Evolutionary conservation across 2,329 filamentous ascomycete genomes (phyloP), one percentile per base, ranked within the genome.

Genomic region (Aspergillus aculeatus): DNA sequence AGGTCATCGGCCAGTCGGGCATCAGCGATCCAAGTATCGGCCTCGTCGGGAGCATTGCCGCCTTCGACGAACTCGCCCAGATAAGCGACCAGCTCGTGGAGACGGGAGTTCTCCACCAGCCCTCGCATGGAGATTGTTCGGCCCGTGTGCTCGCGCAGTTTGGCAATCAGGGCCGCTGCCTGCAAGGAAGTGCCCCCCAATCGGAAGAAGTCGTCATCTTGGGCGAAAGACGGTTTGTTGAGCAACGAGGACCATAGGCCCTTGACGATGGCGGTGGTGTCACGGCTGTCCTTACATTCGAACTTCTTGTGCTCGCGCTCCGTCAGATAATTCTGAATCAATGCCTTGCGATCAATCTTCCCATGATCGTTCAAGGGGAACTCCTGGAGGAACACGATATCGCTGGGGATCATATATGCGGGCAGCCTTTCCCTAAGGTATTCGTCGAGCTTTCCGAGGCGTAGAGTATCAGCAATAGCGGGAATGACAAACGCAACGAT

Each of bases 331-430:
- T 47, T 16, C n/a, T 52, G 51, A 6, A 35, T 48, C 14, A 76
- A 70, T 2, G 38, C 53, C 24, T 51, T 50, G 12, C 53, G 56
- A 24, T 64, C 61, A 2, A 91, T 83, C 74, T 92, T 92, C 65
- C 88, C 87, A 64, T 89, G 89, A 10, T 87, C 86, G 69, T 89
- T 91, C 11, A 91, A 73, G 1, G 89, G 88, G 47, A 91, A 80
- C 61, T 85, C 84, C 51, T 84, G 78, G 58, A 92, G 83, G 0
- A 85, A 82, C 26, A 91, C 86, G 60, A 89, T 84, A 29, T 88
- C 80, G 2, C 83, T 85, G 0, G 89, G 90, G 3, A 92, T 84
- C 1, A 89, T 87, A 73, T 90, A 92, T 9, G 80, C 79, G 0
- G 90, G 88, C 23, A 92, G 76, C 54, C 87, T 85, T 60, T 82